Conservation (phyloP, 352 stramenopile genomes). For the Elongisporangium senticosum region DNA sequence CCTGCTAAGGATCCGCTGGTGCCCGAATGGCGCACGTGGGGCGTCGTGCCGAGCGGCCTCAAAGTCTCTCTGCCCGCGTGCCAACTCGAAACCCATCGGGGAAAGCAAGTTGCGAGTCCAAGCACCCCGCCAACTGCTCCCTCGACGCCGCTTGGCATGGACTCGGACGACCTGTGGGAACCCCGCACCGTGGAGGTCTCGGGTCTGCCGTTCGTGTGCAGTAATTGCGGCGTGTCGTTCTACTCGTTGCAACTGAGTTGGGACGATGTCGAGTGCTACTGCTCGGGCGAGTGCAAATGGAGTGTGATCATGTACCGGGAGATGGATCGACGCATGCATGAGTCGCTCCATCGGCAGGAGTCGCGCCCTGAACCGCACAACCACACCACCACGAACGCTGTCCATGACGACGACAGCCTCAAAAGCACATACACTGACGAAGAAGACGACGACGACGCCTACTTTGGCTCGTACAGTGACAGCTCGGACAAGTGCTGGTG, state of each 20-base stretch:
- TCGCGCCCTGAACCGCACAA: background rate
- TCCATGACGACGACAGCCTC: background rate
- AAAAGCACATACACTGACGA: slow-evolving; percentile 18
- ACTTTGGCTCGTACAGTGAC: slow-evolving; percentile 1
- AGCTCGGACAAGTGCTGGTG: background rate
- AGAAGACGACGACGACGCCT: slow-evolving; percentile 11
- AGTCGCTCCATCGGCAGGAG: slow-evolving; percentile 9
- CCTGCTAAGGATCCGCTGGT: background rate
- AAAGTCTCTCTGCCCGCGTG: background rate
- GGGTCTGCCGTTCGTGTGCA: slow-evolving; percentile 68
- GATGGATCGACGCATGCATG: slow-evolving; percentile 67
- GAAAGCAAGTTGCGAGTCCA: background rate
- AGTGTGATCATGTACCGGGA: slow-evolving; percentile 84
- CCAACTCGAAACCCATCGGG: background rate
- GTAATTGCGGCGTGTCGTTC: slow-evolving; percentile 80
- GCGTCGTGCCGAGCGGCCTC: background rate
- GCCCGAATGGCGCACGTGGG: background rate
- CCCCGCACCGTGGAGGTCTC: slow-evolving; percentile 26
- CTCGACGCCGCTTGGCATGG: slow-evolving; percentile 14
- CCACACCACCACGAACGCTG: background rate
- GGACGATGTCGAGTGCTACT: slow-evolving; percentile 74
- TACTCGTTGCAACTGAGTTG: slow-evolving; percentile 64
- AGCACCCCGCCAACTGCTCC: background rate
- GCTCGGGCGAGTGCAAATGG: slow-evolving; percentile 87
- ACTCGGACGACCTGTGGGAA: slow-evolving; percentile 9